Base-by-base conservation (phyloP, 208 protist species). In the Entamoeba histolytica region DNA sequence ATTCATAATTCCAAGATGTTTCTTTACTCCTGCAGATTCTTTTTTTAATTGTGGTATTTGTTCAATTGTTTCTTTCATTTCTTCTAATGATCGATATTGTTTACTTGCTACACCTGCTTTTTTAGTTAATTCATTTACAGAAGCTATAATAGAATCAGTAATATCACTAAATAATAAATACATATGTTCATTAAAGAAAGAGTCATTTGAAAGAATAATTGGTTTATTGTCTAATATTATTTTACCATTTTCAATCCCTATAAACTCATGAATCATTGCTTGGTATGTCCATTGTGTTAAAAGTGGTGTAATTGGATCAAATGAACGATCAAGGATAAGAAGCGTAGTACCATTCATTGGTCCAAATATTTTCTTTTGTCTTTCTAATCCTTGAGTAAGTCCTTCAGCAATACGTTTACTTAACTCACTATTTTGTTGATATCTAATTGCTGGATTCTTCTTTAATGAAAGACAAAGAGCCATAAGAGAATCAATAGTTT, bases 291-390 rank as follows among this genome's bases (percentile, higher is more conserved):
- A 51, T 35, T 93, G 49, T 39, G 92, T 93, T 14, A 47, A 91
- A 7, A 93, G 14, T 49, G 92, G 92, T 61, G 92, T 69, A 49
- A 93, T 91, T 49, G 87, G 69, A 91, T 93, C 92, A 93, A 91
- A 91, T n/a, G 49, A 61, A 49, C 92, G 39, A 51, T 93, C 92
- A 28, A 93, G 12, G 1, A 93, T 15, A 50, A 93, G 17, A 4
- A 93, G 1, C 3, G 17, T 78, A 35, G n/a, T 35, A 7, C 61
- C 61, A 23, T 7, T 78, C 17, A 23, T 78, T 78, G 28, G 28
- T 7, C 61, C n/a, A 35, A 78, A 78, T 39, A 28, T n/a, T 23
- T 78, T 35, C n/a, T 78, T 78, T 78, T 78, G 15, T 78, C n/a
- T 78, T 23, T 78, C 61, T 7, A 78, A 39, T 35, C 28, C 7